Conservation (phyloP, 139 green algal species). For the Picochlorum sp. region DNA sequence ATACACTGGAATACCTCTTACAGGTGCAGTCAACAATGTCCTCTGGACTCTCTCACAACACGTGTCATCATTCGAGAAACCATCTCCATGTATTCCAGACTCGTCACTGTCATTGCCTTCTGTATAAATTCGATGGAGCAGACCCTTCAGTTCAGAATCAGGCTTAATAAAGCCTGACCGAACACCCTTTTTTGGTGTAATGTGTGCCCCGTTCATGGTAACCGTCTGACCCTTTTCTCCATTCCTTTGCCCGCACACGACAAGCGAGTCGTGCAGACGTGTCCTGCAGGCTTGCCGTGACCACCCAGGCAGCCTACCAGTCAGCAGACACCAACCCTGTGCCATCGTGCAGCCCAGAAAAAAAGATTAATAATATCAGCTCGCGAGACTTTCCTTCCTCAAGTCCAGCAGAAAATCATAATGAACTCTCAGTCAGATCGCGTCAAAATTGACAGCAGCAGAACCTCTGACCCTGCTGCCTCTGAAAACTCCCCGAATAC, state of each 20-base stretch:
- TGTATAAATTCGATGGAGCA: conserved; percentile 14
- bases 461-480: too few relatives aligned
- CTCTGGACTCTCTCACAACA: conserved; percentile 2
- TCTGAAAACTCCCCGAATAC: too few relatives aligned
- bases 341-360: too few relatives aligned
- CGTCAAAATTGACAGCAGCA: too few relatives aligned
- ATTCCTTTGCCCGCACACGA: neutral
- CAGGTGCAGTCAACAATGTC: conserved; percentile 12
- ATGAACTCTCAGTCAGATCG: too few relatives aligned
- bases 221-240: neutral
- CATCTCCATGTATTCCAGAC: neutral
- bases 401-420: too few relatives aligned
- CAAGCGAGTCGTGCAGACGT: neutral
- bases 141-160: conserved; percentile 19
- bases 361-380: too few relatives aligned
- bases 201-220: neutral
- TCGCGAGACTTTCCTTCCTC: too few relatives aligned
- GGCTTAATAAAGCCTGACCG: conserved; percentile 17
- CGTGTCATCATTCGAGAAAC: neutral
- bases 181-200: neutral
- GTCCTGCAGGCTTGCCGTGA: too few relatives aligned
- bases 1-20: conserved; percentile 73
- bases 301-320: too few relatives aligned
- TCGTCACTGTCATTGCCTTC: conserved; percentile 6
- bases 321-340: too few relatives aligned